Conservation (phyloP, 176 grass and related monocot species). For the Guadua angustifolia region DNA sequence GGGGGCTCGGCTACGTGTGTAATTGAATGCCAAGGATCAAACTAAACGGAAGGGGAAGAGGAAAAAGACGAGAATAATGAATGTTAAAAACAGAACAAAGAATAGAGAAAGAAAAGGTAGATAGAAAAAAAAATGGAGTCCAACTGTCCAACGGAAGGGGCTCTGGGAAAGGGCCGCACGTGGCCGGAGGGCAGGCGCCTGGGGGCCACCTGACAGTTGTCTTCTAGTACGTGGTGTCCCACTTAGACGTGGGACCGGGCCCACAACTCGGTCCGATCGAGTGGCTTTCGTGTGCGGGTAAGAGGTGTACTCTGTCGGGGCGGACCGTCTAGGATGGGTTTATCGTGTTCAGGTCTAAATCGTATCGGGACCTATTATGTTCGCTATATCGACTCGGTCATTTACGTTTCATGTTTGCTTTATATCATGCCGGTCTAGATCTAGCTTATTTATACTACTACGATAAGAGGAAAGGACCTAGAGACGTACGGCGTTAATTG, state of each 20-base stretch:
- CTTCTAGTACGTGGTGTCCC: not conserved
- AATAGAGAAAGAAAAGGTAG: not conserved
- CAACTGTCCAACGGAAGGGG: constrained; percentile 19
- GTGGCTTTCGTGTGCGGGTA: not conserved
- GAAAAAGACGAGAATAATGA: constrained; percentile 32
- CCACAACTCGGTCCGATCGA: not conserved
- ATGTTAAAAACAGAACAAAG: constrained; percentile 27
- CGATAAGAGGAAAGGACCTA: too few relatives aligned
- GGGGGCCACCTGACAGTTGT: not conserved
- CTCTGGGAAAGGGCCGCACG: not conserved
- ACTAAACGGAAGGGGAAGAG: constrained; percentile 28
- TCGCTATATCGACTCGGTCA: too few relatives aligned
- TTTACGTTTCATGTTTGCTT: too few relatives aligned
- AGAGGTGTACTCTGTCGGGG: too few relatives aligned
- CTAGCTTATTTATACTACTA: too few relatives aligned
- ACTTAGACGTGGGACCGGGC: not conserved
- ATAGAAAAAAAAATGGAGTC: not conserved
- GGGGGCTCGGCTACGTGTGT: not conserved
- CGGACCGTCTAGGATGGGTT: too few relatives aligned
- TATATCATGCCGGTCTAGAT: too few relatives aligned
- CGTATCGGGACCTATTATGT: too few relatives aligned
- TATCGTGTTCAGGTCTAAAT: too few relatives aligned
- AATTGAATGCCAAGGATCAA: constrained; percentile 48
- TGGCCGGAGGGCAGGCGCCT: not conserved
- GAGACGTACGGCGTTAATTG: too few relatives aligned